phyloP scores from a whole-genome alignment of 169 alveolate species.

The Eimeria mitis region DNA sequence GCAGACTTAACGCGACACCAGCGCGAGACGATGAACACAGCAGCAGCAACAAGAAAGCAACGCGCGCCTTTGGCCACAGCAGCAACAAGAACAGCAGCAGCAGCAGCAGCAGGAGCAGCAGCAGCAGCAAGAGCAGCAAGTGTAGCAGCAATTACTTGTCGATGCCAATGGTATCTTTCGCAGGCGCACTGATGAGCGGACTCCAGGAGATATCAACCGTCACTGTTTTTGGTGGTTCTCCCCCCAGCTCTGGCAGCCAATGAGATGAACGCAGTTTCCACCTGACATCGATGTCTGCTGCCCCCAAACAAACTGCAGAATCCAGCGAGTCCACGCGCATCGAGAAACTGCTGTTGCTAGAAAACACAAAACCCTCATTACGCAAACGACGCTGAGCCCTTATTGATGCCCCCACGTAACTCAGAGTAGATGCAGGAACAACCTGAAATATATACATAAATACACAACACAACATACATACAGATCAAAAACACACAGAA shows the following conservation, averaged over 20 bases:
- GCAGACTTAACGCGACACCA: background rate
- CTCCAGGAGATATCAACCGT: background rate
- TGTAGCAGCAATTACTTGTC: background rate
- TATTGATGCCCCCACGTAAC: background rate
- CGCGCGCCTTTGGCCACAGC: background rate
- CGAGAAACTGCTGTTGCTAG: background rate
- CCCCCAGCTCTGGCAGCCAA: background rate
- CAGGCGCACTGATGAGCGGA: slow-evolving; percentile 11
- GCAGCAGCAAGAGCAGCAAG: background rate
- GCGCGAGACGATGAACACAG: no score
- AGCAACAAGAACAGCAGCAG: background rate
- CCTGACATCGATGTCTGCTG: background rate
- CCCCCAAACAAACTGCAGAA: background rate
- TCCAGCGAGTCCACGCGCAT: background rate
- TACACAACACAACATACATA: background rate
- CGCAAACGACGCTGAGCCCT: background rate
- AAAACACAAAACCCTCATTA: background rate
- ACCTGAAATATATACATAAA: background rate
- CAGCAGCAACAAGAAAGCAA: no score
- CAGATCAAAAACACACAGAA: background rate
- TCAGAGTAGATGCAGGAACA: background rate
- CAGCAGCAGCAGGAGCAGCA: slow-evolving; percentile 1
- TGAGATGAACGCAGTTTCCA: background rate
- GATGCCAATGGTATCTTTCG: background rate
- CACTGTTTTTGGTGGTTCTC: background rate